Evolutionary conservation across 345 rosid genomes (phyloP).

Genomic region (Aquilaria yunnanensis): DNA sequence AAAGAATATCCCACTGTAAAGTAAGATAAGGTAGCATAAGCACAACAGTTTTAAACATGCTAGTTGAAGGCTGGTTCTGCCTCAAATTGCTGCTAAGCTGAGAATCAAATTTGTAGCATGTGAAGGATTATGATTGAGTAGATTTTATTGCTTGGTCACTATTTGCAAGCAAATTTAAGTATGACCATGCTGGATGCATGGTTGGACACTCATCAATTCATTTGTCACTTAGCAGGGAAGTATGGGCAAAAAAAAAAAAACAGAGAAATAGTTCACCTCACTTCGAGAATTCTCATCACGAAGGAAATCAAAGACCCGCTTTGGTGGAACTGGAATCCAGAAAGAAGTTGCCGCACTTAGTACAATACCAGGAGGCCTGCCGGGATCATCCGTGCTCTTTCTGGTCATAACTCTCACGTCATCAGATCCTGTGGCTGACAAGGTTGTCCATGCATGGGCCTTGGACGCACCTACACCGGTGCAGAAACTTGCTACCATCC

Average conservation of each 20-base stretch:
- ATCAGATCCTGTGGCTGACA: conserved; percentile 63
- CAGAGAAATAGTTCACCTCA: conserved; percentile 8
- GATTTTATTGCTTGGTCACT: no score
- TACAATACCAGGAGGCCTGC: conserved; percentile 86
- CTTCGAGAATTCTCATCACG: conserved; percentile 73
- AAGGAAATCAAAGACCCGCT: conserved; percentile 65
- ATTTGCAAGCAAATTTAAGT: no score
- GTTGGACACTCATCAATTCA: no score
- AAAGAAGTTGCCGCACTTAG: conserved; percentile 86
- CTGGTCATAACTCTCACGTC: conserved; percentile 86
- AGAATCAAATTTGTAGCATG: no score
- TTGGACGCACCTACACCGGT: conserved; percentile 80
- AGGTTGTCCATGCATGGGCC: conserved; percentile 79
- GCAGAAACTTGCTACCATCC: conserved; percentile 86
- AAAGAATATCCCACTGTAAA: conserved; percentile 86
- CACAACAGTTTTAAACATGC: neutral
- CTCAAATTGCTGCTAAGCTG: neutral
- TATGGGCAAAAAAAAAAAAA: no score
- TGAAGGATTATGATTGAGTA: no score
- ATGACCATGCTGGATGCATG: no score
- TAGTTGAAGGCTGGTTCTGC: neutral
- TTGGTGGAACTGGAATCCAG: conserved; percentile 73
- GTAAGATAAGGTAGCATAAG: no score
- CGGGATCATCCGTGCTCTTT: conserved; percentile 86
- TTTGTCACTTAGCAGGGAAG: conserved; percentile 26